Evolutionary conservation across 1,139 yeast species (phyloP).

Genomic region (Sugiyamaella paludigena): DNA sequence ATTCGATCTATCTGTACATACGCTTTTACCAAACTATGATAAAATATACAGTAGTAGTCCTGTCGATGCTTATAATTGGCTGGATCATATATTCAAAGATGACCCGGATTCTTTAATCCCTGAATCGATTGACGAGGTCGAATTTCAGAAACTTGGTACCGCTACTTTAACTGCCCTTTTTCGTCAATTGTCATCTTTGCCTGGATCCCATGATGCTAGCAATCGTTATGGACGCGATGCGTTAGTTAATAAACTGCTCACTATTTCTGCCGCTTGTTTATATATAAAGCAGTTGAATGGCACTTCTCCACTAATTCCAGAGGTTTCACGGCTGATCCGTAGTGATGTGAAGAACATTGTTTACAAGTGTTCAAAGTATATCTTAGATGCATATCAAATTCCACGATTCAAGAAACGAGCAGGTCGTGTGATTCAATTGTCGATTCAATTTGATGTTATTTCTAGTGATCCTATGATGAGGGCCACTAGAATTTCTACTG

Average conservation of each 20-base stretch:
- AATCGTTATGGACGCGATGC: no score
- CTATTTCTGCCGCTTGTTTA: no score
- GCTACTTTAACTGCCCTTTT: conserved; percentile 4
- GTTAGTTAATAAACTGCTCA: no score
- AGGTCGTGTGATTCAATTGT: conserved; percentile 1
- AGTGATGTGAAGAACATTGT: conserved; percentile 1
- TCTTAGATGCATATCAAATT: conserved; percentile 1
- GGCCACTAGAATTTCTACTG: background rate
- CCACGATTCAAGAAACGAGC: background rate
- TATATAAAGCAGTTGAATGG: no score
- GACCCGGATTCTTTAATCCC: background rate
- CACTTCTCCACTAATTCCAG: conserved; percentile 6
- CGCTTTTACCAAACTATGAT: conserved; percentile 2
- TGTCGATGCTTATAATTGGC: conserved; percentile 5
- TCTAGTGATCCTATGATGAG: background rate
- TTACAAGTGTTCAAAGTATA: conserved; percentile 1
- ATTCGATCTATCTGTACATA: background rate
- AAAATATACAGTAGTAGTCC: conserved; percentile 1
- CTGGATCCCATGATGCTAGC: background rate
- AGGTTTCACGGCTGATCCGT: conserved; percentile 7
- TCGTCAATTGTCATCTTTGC: conserved; percentile 5
- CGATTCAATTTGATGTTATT: conserved; percentile 9
- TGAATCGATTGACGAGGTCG: conserved; percentile 1
- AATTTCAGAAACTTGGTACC: conserved; percentile 1
- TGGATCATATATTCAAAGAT: conserved; percentile 2